phyloP scores from a whole-genome alignment of 2,329 filamentous ascomycete species.

The Fusarium dimerum region DNA sequence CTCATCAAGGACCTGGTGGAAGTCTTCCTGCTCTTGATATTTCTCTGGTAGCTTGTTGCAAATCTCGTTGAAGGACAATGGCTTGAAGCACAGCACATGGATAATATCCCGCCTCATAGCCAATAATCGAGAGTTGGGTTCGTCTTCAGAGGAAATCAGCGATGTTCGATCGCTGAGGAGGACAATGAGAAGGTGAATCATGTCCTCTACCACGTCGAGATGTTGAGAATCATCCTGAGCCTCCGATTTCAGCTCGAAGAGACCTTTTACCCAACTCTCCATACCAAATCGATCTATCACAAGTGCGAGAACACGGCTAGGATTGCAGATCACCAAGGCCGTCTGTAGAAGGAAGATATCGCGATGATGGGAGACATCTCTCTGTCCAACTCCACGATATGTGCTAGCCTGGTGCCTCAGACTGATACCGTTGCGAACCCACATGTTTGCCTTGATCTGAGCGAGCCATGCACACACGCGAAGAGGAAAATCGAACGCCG shows the following conservation, averaged over 20 bases:
- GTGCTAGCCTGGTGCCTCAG: slow-evolving; percentile 92
- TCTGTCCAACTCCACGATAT: slow-evolving; percentile 84
- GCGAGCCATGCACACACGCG: slow-evolving; percentile 94
- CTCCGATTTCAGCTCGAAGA: slow-evolving; percentile 71
- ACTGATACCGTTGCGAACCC: slow-evolving; percentile 97
- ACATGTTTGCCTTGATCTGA: slow-evolving; percentile 98
- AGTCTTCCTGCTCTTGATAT: slow-evolving; percentile 85
- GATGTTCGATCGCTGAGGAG: slow-evolving; percentile 86
- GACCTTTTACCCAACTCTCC: slow-evolving; percentile 80
- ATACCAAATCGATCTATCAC: slow-evolving; percentile 92
- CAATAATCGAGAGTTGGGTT: slow-evolving; percentile 63
- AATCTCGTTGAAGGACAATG: slow-evolving; percentile 91
- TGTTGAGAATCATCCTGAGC: slow-evolving; percentile 86
- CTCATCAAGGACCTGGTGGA: slow-evolving; percentile 79
- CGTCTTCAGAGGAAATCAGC: slow-evolving; percentile 68
- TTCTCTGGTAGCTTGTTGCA: slow-evolving; percentile 84
- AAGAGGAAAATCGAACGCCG: slow-evolving; percentile 89
- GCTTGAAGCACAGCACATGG: slow-evolving; percentile 95
- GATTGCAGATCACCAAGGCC: slow-evolving; percentile 82
- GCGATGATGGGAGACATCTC: slow-evolving; percentile 90
- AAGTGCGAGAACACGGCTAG: slow-evolving; percentile 80
- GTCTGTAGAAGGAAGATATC: slow-evolving; percentile 94
- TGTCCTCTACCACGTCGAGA: slow-evolving; percentile 91
- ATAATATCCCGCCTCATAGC: slow-evolving; percentile 86
- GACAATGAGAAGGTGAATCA: slow-evolving; percentile 90